phyloP scores from a whole-genome alignment of 768 basidiomycete genomes.

The Cytidiella melzeri region DNA sequence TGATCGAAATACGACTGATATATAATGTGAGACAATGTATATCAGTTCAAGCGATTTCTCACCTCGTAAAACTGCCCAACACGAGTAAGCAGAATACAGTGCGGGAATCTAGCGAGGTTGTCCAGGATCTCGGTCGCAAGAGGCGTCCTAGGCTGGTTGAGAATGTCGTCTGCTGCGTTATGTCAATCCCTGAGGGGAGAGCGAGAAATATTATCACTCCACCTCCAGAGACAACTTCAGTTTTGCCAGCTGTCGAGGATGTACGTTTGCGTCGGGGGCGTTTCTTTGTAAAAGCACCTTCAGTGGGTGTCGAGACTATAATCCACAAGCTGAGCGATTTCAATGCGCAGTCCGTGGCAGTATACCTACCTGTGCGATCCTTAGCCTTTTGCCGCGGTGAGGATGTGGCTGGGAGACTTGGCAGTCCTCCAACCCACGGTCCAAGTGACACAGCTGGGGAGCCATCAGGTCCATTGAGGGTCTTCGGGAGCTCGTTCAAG shows the following conservation, averaged over 20 bases:
- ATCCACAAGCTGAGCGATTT: too few relatives aligned
- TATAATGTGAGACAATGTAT: background rate
- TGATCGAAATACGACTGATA: conserved; percentile 90
- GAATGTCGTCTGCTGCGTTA: background rate
- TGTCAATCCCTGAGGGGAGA: too few relatives aligned
- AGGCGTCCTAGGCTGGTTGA: conserved; percentile 32
- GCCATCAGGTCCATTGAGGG: conserved; percentile 39
- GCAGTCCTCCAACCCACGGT: conserved; percentile 34
- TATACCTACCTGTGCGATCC: too few relatives aligned
- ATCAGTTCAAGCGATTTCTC: conserved; percentile 10
- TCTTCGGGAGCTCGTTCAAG: conserved; percentile 51
- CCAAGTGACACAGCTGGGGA: conserved; percentile 34
- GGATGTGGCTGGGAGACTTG: conserved; percentile 2
- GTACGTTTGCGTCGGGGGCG: too few relatives aligned
- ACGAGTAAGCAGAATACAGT: conserved; percentile 84
- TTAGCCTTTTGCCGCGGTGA: too few relatives aligned
- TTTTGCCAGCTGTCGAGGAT: too few relatives aligned
- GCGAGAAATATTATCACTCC: too few relatives aligned
- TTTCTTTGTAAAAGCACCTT: too few relatives aligned
- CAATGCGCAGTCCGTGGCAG: too few relatives aligned
- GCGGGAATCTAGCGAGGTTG: conserved; percentile 73
- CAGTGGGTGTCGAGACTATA: too few relatives aligned
- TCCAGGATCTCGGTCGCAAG: conserved; percentile 66
- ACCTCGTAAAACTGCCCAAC: conserved; percentile 98
- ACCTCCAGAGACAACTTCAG: too few relatives aligned